Percentiles rank a stretch among this genome's conserved stretches.
phyloP scores from a whole-genome alignment of 1,139 yeast genomes.

The Candida glucosophila region DNA sequence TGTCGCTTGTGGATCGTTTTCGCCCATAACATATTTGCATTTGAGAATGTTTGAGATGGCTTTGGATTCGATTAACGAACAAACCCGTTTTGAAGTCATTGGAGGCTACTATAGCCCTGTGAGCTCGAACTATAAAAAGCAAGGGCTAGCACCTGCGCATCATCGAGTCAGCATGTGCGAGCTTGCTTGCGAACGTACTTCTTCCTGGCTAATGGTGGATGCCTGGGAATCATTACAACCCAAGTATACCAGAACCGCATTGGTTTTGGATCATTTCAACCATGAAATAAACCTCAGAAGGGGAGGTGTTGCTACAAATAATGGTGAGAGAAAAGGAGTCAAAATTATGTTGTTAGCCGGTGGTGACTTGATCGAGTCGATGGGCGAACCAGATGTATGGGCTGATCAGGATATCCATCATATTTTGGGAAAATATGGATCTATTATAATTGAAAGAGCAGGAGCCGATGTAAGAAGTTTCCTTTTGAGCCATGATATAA shows the following conservation, averaged over 20 bases:
- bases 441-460: conserved; percentile 92
- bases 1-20: conserved; percentile 96
- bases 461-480: conserved; percentile 94
- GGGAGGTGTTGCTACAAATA: conserved; percentile 73
- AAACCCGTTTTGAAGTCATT: conserved; percentile 85
- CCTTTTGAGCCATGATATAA: conserved; percentile 84
- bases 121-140: conserved; percentile 85
- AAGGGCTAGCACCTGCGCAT: conserved; percentile 80
- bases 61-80: conserved; percentile 85
- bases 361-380: conserved; percentile 92
- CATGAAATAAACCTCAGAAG: conserved; percentile 86
- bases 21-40: conserved; percentile 91
- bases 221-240: conserved; percentile 98
- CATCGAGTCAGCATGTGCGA: conserved; percentile 98
- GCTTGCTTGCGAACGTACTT: conserved; percentile 92
- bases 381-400: conserved; percentile 99
- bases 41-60: conserved; percentile 99
- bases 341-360: conserved; percentile 96
- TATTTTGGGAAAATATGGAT: conserved; percentile 90
- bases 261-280: conserved; percentile 92
- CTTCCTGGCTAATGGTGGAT: conserved; percentile 97
- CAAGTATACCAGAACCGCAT: conserved; percentile 85
- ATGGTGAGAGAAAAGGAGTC: conserved; percentile 75
- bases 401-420: conserved; percentile 93
- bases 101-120: conserved; percentile 99